Conservation (phyloP, 1,284 basidiomycete species). For the Malassezia furfur region DNA sequence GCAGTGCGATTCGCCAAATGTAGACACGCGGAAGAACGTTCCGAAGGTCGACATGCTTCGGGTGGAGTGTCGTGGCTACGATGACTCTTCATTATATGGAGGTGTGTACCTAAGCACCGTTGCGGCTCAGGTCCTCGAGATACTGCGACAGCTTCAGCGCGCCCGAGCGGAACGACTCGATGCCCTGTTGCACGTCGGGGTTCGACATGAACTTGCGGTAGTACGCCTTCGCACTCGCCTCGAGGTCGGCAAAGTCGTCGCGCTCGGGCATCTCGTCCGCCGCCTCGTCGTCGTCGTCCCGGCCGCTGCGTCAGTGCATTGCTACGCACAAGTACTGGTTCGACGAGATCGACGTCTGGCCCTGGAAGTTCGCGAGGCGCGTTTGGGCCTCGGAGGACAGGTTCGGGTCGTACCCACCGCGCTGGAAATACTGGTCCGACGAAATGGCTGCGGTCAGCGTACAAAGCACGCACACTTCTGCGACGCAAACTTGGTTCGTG, state of each 20-base stretch:
- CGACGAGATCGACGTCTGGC: conserved; percentile 86
- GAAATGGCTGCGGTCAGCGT: conserved; percentile 54
- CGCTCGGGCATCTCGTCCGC: conserved; percentile 20
- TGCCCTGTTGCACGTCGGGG: conserved; percentile 46
- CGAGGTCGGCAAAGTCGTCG: conserved; percentile 36
- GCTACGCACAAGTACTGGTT: conserved; percentile 51
- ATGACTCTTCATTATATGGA: conserved; percentile 7
- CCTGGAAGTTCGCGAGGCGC: conserved; percentile 74
- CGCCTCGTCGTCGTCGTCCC: conserved; percentile 68
- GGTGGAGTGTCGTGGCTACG: conserved; percentile 11
- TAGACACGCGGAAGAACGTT: conserved; percentile 80
- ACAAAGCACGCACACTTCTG: conserved; percentile 59
- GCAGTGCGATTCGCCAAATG: conserved; percentile 96
- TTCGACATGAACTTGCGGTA: conserved; percentile 46
- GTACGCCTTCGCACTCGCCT: conserved; percentile 41
- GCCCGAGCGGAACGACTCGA: conserved; percentile 42
- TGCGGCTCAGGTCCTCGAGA: conserved; percentile 44
- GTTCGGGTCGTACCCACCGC: conserved; percentile 73
- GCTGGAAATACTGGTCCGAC: conserved; percentile 93
- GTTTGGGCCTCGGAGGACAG: conserved; percentile 67
- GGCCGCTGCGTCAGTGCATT: conserved; percentile 54
- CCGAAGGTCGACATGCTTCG: conserved; percentile 81
- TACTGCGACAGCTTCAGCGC: conserved; percentile 46
- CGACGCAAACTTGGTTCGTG: conserved; percentile 77
- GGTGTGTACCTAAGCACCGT: conserved; percentile 25